Conservation (phyloP, 345 rosid genomes). For the Camelina laxa region DNA sequence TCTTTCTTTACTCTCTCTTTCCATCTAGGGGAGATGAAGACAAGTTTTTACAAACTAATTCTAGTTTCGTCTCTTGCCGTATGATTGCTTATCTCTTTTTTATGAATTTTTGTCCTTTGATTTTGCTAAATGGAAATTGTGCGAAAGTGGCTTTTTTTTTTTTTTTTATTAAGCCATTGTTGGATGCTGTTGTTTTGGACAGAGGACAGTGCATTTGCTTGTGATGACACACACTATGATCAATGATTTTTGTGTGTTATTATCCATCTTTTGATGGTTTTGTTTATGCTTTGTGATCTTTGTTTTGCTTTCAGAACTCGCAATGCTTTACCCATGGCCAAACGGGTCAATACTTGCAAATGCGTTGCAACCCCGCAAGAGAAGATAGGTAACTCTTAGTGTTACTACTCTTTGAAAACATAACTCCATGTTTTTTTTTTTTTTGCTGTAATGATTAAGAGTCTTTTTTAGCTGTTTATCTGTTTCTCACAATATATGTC, state of each 20-base stretch:
- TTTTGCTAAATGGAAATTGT: neutral
- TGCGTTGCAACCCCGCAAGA: constrained; percentile 47
- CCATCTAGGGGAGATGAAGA: neutral
- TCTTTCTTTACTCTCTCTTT: neutral
- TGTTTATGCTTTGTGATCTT: constrained; percentile 5
- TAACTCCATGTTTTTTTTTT: neutral
- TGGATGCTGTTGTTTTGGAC: constrained; percentile 16
- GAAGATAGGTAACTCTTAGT: constrained; percentile 28
- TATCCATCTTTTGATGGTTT: neutral
- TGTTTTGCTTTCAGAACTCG: constrained; percentile 33
- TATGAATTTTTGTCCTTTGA: neutral
- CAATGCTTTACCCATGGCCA: constrained; percentile 38
- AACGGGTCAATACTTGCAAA: constrained; percentile 42
- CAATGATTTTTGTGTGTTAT: neutral
- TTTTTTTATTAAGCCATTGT: neutral
- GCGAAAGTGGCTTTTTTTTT: no score
- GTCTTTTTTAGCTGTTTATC: neutral
- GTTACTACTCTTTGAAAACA: neutral
- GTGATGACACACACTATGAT: neutral
- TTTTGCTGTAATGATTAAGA: neutral
- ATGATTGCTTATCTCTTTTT: neutral
- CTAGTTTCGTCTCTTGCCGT: neutral
- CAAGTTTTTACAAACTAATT: neutral
- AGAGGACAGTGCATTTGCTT: constrained; percentile 5
- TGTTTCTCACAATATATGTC: neutral